Conservation (phyloP, 192 early-diverging fungal species). For the Coemansia guatemalensis region DNA sequence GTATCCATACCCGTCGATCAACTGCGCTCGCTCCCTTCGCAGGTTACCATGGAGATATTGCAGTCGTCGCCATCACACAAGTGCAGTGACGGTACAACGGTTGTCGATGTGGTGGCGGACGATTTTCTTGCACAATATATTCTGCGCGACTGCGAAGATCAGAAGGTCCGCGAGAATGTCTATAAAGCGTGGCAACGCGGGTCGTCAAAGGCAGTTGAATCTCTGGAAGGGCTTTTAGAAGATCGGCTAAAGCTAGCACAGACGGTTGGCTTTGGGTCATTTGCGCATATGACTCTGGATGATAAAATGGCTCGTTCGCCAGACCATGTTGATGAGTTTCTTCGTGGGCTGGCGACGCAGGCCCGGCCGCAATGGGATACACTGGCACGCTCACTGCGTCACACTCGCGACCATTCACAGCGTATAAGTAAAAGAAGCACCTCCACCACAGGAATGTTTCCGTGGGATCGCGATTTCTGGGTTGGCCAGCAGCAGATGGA, state of each 20-base stretch:
- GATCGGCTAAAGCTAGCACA: conserved; percentile 72
- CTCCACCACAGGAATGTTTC: conserved; percentile 39
- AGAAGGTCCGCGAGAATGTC: conserved; percentile 65
- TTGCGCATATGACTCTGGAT: conserved; percentile 78
- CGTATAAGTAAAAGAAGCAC: not conserved
- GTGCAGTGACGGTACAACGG: conserved; percentile 28
- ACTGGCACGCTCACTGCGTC: conserved; percentile 55
- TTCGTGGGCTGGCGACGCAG: conserved; percentile 65
- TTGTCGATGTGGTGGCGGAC: conserved; percentile 29
- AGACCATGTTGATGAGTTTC: conserved; percentile 81
- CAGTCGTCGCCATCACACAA: conserved; percentile 29
- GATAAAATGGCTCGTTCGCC: conserved; percentile 94
- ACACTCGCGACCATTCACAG: conserved; percentile 9
- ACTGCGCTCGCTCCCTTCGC: conserved; percentile 60
- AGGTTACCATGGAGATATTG: conserved; percentile 57
- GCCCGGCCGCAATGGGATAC: conserved; percentile 58
- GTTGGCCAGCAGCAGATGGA: conserved; percentile 53
- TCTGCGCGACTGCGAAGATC: conserved; percentile 57
- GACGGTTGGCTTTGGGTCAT: conserved; percentile 76
- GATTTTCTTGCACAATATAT: conserved; percentile 45
- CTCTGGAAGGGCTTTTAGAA: conserved; percentile 73
- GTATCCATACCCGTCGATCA: conserved; percentile 44
- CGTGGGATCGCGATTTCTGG: conserved; percentile 86
- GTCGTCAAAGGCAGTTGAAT: conserved; percentile 58
- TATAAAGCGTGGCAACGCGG: conserved; percentile 78